Evolutionary conservation across 176 grass and related monocot species (phyloP), one percentile per base, ranked within the genome.

Genomic region (Juncus inflexus): DNA sequence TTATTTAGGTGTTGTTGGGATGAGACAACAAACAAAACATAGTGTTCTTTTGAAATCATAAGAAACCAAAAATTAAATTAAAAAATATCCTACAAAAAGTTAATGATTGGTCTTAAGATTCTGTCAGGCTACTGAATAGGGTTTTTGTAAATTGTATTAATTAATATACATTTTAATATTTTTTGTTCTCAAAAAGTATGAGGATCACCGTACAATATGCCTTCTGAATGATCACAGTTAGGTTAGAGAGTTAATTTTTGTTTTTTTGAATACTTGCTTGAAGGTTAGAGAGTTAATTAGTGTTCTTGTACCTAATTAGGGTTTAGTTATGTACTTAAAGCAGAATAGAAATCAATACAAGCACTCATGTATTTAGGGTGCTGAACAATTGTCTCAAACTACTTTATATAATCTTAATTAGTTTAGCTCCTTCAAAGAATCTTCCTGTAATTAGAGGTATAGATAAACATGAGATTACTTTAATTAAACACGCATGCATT

Each of bases 281-380:
- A n/a, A 65, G 12, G 9, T 38, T 40, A 12, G 53, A n/a, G 36
- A 9, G 37, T 68, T 38, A 3, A 52, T 68, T 54, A 68, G 28
- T 6, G 51, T 49, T 68, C 7, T 52, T 7, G 7, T 52, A 52
- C 12, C 49, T 12, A 52, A 12, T 52, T 52, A 52, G 12, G 49
- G 49, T 52, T 52, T 12, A 0, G 7, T 52, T 8, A 52, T 37
- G 45, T 67, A 52, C 35, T 37, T 52, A 67, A 3, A 35, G 19
- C 7, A 51, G 49, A 37, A 40, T 69, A 12, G 52, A 12, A 49
- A 36, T 4, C 38, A 58, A 39, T 66, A 43, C 9, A 40, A 63
- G 56, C 61, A 52, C 13, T 36, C 39, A 64, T 64, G 58, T 63
- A 72, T 61, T 65, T n/a, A 71, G 54, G 50, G 66, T 79, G 9